Percentiles rank a stretch among this genome's conserved stretches.
These are phyloP conservation scores for Vitis hybrid DNA, from an alignment of 177 flowering plant genomes.

Conservation along the genomic window DNA sequence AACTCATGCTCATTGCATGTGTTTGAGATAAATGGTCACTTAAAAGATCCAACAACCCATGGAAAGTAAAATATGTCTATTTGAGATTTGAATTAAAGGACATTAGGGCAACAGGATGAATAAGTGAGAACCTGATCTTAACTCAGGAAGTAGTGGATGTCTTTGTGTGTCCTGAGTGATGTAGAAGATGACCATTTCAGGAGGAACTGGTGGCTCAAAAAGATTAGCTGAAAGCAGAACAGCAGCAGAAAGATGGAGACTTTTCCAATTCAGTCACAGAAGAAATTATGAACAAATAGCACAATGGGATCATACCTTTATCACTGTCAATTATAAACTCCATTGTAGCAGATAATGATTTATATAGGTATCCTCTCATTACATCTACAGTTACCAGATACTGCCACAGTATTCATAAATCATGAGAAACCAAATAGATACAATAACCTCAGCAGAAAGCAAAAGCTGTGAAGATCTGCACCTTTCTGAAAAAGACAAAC, in stretches of 20 bases:
- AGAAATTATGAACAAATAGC: slow-evolving; percentile 1
- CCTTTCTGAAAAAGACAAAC: neutral
- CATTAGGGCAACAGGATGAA: neutral
- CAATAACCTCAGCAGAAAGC: neutral
- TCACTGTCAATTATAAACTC: slow-evolving; percentile 87
- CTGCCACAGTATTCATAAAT: slow-evolving; percentile 46
- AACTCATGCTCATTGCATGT: neutral
- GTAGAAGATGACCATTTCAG: slow-evolving; percentile 81
- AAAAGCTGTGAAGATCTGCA: neutral
- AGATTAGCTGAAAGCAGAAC: slow-evolving; percentile 50
- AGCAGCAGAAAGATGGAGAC: slow-evolving; percentile 9
- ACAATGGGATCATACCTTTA: slow-evolving; percentile 43
- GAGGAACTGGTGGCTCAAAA: slow-evolving; percentile 52
- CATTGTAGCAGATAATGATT: slow-evolving; percentile 68
- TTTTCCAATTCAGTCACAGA: neutral
- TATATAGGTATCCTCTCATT: slow-evolving; percentile 79
- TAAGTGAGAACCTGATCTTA: slow-evolving; percentile 61
- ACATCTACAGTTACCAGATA: slow-evolving; percentile 85
- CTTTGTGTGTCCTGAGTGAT: slow-evolving; percentile 93
- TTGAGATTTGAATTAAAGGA: neutral
- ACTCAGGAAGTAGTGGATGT: slow-evolving; percentile 80
- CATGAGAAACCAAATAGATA: neutral
- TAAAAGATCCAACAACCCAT: neutral
- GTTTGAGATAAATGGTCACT: neutral
- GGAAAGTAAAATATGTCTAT: neutral